Conservation (phyloP, 768 basidiomycete genomes). For the Mycena leptocephala region DNA sequence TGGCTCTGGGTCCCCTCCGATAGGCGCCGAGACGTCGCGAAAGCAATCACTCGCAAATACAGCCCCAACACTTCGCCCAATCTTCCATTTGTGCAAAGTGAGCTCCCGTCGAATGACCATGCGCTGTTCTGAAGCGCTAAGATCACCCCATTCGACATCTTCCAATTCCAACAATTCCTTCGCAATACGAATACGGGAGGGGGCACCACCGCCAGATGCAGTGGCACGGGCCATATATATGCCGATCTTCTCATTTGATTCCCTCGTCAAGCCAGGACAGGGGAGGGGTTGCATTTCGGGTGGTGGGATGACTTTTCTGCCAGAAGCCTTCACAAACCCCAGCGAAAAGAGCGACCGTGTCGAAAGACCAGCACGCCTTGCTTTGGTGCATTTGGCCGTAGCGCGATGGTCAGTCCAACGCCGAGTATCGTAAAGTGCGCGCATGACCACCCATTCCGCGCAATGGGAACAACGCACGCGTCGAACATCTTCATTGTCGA, state of each 20-base stretch:
- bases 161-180: background rate
- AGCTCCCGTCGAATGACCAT: background rate
- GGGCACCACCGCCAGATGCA: background rate
- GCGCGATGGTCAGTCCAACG: constrained; percentile 15
- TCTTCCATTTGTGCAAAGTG: background rate
- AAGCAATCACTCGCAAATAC: background rate
- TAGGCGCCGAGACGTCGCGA: background rate
- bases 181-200: background rate
- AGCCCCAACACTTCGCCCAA: background rate
- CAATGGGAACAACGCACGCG: constrained; percentile 14
- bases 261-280: background rate
- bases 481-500: background rate
- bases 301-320: background rate
- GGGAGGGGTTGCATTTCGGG: background rate
- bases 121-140: background rate
- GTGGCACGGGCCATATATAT: no score
- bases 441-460: background rate
- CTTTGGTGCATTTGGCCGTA: background rate
- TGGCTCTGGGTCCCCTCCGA: background rate
- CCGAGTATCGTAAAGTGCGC: background rate
- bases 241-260: no score
- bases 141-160: background rate
- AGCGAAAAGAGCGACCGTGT: background rate
- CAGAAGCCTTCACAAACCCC: background rate
- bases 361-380: background rate